Conservation (phyloP, 495 filamentous ascomycete genomes). For the Cenococcum geophilum region DNA sequence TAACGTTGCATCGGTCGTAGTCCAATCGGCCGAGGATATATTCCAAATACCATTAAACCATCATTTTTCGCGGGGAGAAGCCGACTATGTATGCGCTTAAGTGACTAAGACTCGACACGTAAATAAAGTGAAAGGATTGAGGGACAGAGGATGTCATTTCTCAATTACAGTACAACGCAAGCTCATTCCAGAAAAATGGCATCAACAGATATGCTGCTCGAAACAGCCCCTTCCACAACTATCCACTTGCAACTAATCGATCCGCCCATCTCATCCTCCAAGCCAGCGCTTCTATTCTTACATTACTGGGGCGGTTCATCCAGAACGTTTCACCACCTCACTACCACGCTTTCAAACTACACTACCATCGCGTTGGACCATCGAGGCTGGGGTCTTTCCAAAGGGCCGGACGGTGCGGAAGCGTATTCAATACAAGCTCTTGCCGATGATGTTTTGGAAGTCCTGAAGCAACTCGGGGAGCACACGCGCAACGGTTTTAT, state of each 20-base stretch:
- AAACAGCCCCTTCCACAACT: too few species aligned
- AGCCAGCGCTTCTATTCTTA: neutral
- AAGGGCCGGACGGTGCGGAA: neutral
- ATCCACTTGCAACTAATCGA: neutral
- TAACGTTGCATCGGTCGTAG: too few species aligned
- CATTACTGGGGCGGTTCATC: constrained; percentile 1
- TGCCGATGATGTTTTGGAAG: neutral
- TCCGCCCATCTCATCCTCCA: neutral
- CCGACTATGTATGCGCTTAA: too few species aligned
- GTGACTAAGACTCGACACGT: too few species aligned
- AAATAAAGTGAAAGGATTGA: too few species aligned
- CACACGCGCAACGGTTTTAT: neutral
- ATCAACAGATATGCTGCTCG: too few species aligned
- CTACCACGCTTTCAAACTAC: neutral
- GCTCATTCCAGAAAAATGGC: too few species aligned
- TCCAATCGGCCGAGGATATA: too few species aligned
- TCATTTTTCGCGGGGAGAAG: too few species aligned
- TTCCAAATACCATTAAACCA: too few species aligned
- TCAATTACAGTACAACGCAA: too few species aligned
- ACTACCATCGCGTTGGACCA: neutral
- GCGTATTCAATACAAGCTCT: neutral
- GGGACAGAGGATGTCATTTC: too few species aligned
- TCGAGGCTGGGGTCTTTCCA: neutral
- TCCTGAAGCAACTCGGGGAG: neutral
- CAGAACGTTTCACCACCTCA: neutral